Percentiles rank a stretch among this genome's conserved stretches.
Evolutionary conservation across 2,329 filamentous ascomycete genomes (phyloP).

Genomic region (Lachnellula hyalina): DNA sequence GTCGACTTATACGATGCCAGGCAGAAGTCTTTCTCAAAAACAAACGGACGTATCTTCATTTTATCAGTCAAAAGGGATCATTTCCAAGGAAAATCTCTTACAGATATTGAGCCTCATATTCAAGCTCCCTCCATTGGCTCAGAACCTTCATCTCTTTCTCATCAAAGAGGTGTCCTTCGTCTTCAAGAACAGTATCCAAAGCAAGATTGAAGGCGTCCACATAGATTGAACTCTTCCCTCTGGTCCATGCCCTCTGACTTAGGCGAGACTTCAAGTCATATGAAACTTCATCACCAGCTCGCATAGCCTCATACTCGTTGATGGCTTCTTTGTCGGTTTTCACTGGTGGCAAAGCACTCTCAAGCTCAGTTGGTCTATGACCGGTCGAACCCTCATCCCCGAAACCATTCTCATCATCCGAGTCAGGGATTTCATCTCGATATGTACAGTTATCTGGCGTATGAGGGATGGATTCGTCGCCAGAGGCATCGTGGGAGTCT

Average conservation of each 20-base stretch:
- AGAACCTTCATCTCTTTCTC: slow-evolving; percentile 75
- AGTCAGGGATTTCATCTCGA: slow-evolving; percentile 34
- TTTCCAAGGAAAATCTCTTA: slow-evolving; percentile 41
- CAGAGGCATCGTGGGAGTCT: slow-evolving; percentile 22
- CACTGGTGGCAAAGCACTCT: slow-evolving; percentile 64
- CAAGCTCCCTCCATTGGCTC: slow-evolving; percentile 62
- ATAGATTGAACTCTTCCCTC: slow-evolving; percentile 83
- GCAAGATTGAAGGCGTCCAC: slow-evolving; percentile 96
- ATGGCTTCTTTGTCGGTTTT: slow-evolving; percentile 66
- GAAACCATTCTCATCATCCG: slow-evolving; percentile 28
- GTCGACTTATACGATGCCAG: slow-evolving; percentile 77
- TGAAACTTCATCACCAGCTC: slow-evolving; percentile 33
- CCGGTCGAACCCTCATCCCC: slow-evolving; percentile 30
- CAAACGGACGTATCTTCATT: slow-evolving; percentile 73
- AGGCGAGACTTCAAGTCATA: slow-evolving; percentile 44
- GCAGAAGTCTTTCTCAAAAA: slow-evolving; percentile 87
- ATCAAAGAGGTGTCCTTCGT: slow-evolving; percentile 85
- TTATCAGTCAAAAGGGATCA: slow-evolving; percentile 4
- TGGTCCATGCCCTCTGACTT: slow-evolving; percentile 59
- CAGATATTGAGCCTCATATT: slow-evolving; percentile 87
- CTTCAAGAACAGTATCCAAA: slow-evolving; percentile 79
- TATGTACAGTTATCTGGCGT: slow-evolving; percentile 11
- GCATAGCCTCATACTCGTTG: slow-evolving; percentile 68
- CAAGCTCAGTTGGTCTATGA: slow-evolving; percentile 57
- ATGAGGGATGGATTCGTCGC: slow-evolving; percentile 14